phyloP scores from a whole-genome alignment of 2,329 filamentous ascomycete species.

The Cryphonectria carpinicola region DNA sequence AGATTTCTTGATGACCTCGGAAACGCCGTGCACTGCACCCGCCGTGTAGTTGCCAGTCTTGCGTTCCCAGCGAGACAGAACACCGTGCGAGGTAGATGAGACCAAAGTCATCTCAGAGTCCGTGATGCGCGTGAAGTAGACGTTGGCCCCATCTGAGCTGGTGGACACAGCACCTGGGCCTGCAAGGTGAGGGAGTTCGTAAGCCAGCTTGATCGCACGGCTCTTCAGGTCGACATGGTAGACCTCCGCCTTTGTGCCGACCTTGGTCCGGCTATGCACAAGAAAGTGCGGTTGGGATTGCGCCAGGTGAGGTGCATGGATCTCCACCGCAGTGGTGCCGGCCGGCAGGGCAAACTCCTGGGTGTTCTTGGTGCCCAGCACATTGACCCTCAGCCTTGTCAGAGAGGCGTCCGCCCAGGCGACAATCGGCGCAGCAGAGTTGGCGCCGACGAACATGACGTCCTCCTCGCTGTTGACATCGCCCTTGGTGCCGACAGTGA shows the following conservation, averaged over 20 bases:
- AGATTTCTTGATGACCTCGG: conserved; percentile 79
- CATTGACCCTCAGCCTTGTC: conserved; percentile 70
- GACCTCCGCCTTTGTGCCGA: conserved; percentile 79
- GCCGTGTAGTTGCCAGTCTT: conserved; percentile 48
- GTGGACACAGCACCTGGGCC: conserved; percentile 78
- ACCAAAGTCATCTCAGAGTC: conserved; percentile 73
- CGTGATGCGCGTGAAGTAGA: conserved; percentile 87
- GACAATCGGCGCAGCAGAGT: conserved; percentile 74
- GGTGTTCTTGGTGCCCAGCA: conserved; percentile 64
- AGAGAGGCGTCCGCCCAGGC: conserved; percentile 71
- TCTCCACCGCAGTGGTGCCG: conserved; percentile 56
- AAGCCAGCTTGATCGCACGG: conserved; percentile 72
- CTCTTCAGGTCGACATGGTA: conserved; percentile 80
- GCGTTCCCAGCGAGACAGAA: conserved; percentile 75
- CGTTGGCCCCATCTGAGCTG: conserved; percentile 76
- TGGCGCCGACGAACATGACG: conserved; percentile 75
- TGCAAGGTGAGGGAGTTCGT: conserved; percentile 73
- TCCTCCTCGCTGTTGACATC: conserved; percentile 69
- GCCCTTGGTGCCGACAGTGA: conserved; percentile 72
- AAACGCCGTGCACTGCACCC: conserved; percentile 68
- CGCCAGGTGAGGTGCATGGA: conserved; percentile 75
- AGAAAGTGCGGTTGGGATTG: conserved; percentile 82
- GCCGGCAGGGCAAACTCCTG: conserved; percentile 57
- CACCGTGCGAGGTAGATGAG: conserved; percentile 75
- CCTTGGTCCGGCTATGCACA: conserved; percentile 74